Conservation (phyloP, 75 land plant species). For the Adiantum capillusveneris region DNA sequence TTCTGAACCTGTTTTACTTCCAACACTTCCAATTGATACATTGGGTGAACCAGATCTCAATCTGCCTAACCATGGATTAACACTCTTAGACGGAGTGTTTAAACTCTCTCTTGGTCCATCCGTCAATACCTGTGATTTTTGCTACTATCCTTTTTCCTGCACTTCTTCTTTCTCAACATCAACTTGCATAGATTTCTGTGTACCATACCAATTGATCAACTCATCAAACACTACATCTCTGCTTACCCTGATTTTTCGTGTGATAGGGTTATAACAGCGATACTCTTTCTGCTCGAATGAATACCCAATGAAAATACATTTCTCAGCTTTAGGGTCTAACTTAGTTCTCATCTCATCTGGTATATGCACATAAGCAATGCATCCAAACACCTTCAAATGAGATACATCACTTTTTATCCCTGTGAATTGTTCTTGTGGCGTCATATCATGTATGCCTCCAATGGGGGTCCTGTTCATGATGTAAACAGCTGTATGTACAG, state of each 20-base stretch:
- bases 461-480: neutral
- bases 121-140: neutral
- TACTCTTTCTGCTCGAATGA: no score
- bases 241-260: no score
- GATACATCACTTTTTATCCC: neutral
- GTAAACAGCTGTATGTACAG: no score
- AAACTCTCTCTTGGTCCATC: neutral
- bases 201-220: neutral
- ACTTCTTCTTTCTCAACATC: slow-evolving; percentile 1
- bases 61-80: neutral
- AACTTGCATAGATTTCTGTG: neutral
- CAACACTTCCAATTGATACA: neutral
- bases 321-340: no score
- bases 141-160: neutral
- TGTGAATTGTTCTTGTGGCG: neutral
- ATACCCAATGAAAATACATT: no score
- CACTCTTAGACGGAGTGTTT: neutral
- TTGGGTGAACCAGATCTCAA: neutral
- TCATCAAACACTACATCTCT: no score
- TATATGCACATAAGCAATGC: no score
- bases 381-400: no score
- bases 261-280: no score
- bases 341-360: no score
- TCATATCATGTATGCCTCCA: neutral
- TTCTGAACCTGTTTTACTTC: neutral